Conservation (phyloP, 2,329 filamentous ascomycete species). For the Fusarium luffae region DNA sequence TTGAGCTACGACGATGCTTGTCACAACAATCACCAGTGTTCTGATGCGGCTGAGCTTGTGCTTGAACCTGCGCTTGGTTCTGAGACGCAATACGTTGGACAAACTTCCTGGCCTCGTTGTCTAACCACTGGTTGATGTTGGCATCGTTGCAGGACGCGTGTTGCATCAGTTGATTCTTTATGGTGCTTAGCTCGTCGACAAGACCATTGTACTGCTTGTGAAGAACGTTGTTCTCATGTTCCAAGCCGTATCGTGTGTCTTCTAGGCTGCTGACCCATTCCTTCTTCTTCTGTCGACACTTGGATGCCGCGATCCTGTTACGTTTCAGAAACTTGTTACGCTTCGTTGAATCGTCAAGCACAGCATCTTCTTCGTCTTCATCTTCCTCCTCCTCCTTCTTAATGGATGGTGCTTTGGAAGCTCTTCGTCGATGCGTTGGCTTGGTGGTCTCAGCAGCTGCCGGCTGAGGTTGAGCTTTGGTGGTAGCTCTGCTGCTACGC, state of each 20-base stretch:
- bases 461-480: neutral
- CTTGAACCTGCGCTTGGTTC: neutral
- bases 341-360: conserved; percentile 51
- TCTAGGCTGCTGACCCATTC: conserved; percentile 63
- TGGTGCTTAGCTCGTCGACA: conserved; percentile 56
- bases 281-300: conserved; percentile 77
- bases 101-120: conserved; percentile 62
- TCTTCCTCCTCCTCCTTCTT: conserved; percentile 27
- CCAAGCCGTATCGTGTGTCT: conserved; percentile 57
- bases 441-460: neutral
- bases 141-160: conserved; percentile 64
- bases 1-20: conserved; percentile 16
- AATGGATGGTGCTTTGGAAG: neutral
- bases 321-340: conserved; percentile 72
- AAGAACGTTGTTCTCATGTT: conserved; percentile 57
- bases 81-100: conserved; percentile 49
- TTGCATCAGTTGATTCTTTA: conserved; percentile 63
- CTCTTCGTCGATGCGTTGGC: neutral
- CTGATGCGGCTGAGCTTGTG: neutral
- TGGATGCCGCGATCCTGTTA: conserved; percentile 78
- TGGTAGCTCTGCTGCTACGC: neutral
- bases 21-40: neutral
- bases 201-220: conserved; percentile 57
- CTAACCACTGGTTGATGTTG: conserved; percentile 65
- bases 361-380: conserved; percentile 27